Evolutionary conservation across 163 green algal species (phyloP), one percentile per base, ranked within the genome.

Genomic region (Chlamydomonas reinhardtii): DNA sequence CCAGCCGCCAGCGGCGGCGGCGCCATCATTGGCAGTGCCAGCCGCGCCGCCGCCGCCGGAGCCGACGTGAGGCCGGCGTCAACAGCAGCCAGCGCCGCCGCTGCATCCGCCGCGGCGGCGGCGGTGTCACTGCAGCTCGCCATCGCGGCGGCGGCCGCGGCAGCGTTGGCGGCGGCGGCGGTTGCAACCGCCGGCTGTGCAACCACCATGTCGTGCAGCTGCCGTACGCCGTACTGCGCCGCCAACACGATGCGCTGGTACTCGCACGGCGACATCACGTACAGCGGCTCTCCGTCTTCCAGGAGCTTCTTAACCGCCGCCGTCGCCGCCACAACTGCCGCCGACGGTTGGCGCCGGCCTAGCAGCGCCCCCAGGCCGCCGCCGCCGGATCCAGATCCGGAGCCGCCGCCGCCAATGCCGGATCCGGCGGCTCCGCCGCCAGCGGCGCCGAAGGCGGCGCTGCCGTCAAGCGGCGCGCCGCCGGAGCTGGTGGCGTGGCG

Each of bases 191-290:
- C 5, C n/a, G 77, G 66, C 66, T 71, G 66, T 4, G 66, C 48
- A 14, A 70, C 79, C 37, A 86, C 70, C 29, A 79, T 66, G 34
- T 86, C 80, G 20, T 64, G 35, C 70, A 86, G 56, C 56, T 86
- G 69, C 56, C 69, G 69, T 56, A 86, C 48, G 69, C 80, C 73
- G 80, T 86, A 79, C 59, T 86, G 70, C 54, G 56, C 69, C 32
- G 80, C 80, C 34, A 86, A 27, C 35, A 52, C 32, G 31, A 86
- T 25, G 15, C 80, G 69, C 70, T 79, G 70, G 29, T 86, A 86
- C 70, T 86, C 80, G 27, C 54, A 22, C 16, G 69, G 70, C 56
- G 70, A 80, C 70, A 86, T 73, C 27, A 86, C 70, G 69, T 86
- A 71, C 70, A 86, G 34, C 32, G 54, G 48, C 35, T 54, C 32